Evolutionary conservation across 257 asterid species (phyloP), one percentile per base, ranked within the genome.

Genomic region (Euphrasia confusa): DNA sequence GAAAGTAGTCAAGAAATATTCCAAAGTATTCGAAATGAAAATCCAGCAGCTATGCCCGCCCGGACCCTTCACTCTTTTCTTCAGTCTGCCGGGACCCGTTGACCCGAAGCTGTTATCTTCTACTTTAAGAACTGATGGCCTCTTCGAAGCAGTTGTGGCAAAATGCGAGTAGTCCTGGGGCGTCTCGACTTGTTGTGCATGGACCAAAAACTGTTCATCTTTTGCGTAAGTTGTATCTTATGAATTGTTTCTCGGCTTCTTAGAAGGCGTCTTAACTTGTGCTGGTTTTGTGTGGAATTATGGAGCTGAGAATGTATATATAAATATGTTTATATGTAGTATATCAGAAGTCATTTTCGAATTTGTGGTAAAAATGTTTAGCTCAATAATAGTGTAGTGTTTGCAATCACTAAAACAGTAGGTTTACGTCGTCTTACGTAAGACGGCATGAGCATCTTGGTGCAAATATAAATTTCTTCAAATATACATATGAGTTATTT

Each of bases 61-160:
- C 6, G 96, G 97, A 63, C 85, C 97, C 33, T 90, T 90, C 80
- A 73, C 72, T 5, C 72, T 90, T 45, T 85, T 75, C 67, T 90
- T 90, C 79, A 71, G 73, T 9, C 89, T 90, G 52, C 96, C 96
- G 0, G 96, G 96, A 37, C 86, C 94, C 14, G 95, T 90, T 45
- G 96, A 90, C 69, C 95, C 96, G 0, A 80, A 86, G 73, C 58
- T 87, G 70, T 75, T 85, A 50, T 45, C 77, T 39, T 89, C 89
- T 65, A 67, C 45, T 63, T 87, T 83, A 76, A 72, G 90, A 74
- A 71, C 92, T 9, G 91, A 90, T 70, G 95, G 94, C 64, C 79
- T 87, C 67, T 85, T 90, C n/a, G 97, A 90, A 77, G 97, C 72
- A 5, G 78, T 87, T 1, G 81, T 85, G 58, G 70, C 77, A 15